Evolutionary conservation across 164 flowering plant genomes (phyloP), one percentile per base, ranked within the genome.

Genomic region (Piper betle): DNA sequence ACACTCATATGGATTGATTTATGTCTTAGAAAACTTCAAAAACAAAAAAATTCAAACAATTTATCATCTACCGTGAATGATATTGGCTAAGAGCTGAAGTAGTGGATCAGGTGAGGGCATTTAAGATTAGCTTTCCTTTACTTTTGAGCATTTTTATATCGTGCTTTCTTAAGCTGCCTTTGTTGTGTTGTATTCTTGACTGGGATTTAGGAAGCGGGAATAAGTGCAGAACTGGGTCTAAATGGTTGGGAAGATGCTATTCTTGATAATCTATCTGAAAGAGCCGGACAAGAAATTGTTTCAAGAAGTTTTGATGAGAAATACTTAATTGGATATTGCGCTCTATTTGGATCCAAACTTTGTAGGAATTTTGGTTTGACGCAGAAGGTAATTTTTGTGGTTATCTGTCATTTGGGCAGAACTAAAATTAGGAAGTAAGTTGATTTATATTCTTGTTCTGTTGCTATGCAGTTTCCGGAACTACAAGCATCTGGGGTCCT

Each of bases 401-500:
- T 43, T 43, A 43, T 8, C 8, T 3, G 12, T 43, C 50, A 43
- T 43, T 2, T 43, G 2, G 12, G 50, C 50, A 43, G 10, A 10
- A 43, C 12, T 15, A 7, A 4, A 43, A 43, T 43, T 43, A 43
- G 50, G 50, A 43, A 43, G 50, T 43, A 43, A 43, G 10, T 10
- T 15, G 50, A 4, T 41, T 41, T 41, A 43, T 52, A 33, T 58
- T 13, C 18, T 50, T 55, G 6, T 12, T 6, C 55, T 65, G 40
- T 25, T 63, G 52, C 37, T 60, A 77, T 69, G 69, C 46, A 94
- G 99, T 74, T 80, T 69, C 93, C 93, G 39, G 89, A 79, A 60
- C 75, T 94, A 55, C 97, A 94, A 61, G 96, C 92, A 61, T 83
- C 97, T 66, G 96, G 78, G 48, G 85, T 90, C 96, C 95, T 94